Evolutionary conservation across 805 yeast genomes (phyloP), one percentile per base, ranked within the genome.

Genomic region (Hanseniaspora osmophila): DNA sequence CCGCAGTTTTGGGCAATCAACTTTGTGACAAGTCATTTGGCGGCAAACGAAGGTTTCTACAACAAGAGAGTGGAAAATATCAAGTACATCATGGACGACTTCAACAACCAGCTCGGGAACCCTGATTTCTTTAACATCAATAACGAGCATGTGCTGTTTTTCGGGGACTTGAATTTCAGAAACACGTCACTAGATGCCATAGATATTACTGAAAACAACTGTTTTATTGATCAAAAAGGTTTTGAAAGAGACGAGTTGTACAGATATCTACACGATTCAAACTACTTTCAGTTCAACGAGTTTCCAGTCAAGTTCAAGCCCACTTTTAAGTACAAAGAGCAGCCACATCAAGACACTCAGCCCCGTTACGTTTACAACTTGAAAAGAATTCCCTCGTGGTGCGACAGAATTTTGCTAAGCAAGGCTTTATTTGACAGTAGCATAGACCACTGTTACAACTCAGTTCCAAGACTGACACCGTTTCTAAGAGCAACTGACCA

Each of bases 141-240:
- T 80, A 17, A 78, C 51, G 78, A 76, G 3, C 94, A 83, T 56
- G 62, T 79, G 5, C 80, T 87, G 54, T 59, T 87, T 44, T 63
- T 84, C 69, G 97, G 97, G 0, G 97, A 88, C 61, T 65, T 88
- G 53, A 88, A 88, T 58, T 88, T 83, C 60, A 68, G 97, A 40
- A 60, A 56, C 11, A 51, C 56, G 6, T 48, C 48, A 41, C 47
- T 51, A 37, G 49, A 45, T 11, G 40, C 45, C 15, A 12, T 32
- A 6, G 35, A 32, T 32, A 32, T 32, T 6, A 32, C 13, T n/a
- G 35, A 32, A n/a, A 12, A 32, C 13, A 32, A 32, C 10, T 32
- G 35, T 9, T 32, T 13, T 9, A 13, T 32, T 4, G 15, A 32
- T n/a, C 35, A 32, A 32, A 13, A 12, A 32, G 35, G 35, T 18